Conservation (phyloP, 345 rosid species). For the Microthlaspi erraticum region DNA sequence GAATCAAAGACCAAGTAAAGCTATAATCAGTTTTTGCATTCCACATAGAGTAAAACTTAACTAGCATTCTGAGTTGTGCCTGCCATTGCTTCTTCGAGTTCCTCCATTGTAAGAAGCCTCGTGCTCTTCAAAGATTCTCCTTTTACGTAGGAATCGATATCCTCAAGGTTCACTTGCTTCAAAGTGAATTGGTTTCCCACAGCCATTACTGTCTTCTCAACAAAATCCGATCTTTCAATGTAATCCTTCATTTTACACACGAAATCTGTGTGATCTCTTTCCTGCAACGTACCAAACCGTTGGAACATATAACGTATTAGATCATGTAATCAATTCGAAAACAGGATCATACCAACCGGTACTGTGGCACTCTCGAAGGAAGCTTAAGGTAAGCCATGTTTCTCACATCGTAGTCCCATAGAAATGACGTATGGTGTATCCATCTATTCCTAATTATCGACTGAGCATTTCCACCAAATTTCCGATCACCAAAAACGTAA, state of each 20-base stretch:
- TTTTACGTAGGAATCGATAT: constrained; percentile 14
- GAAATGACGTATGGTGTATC: constrained; percentile 88
- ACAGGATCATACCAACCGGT: constrained; percentile 56
- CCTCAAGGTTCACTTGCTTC: constrained; percentile 34
- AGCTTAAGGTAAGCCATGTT: constrained; percentile 83
- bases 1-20: constrained; percentile 18
- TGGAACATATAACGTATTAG: background rate
- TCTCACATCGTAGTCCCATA: constrained; percentile 70
- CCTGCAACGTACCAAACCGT: constrained; percentile 47
- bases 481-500: constrained; percentile 78
- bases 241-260: constrained; percentile 70
- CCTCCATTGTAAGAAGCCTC: constrained; percentile 33
- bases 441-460: constrained; percentile 74
- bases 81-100: constrained; percentile 36
- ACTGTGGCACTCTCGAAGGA: constrained; percentile 68
- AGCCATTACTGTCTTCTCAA: constrained; percentile 58
- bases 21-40: constrained; percentile 11
- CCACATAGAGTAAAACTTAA: background rate
- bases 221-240: constrained; percentile 63
- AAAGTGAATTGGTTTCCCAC: constrained; percentile 46
- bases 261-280: constrained; percentile 71
- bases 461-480: constrained; percentile 93
- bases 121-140: constrained; percentile 25
- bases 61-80: constrained; percentile 16
- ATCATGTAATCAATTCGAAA: background rate